Conservation (phyloP, 1,284 basidiomycete species). For the Moniliophthora roreri region DNA sequence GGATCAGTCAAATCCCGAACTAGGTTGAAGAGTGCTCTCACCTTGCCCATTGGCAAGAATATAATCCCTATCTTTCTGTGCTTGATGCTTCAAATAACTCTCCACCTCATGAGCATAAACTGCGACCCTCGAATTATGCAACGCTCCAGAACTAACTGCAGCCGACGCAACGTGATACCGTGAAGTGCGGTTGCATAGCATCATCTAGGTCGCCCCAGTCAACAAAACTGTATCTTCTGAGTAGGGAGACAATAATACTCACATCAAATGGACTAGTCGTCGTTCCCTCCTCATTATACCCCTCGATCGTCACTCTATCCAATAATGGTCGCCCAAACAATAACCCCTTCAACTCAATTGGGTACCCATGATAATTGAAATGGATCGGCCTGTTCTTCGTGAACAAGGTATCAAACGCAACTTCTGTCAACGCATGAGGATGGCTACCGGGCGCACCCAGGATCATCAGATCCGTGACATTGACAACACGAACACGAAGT, state of each 20-base stretch:
- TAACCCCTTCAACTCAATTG: slow-evolving; percentile 63
- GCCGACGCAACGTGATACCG: slow-evolving; percentile 61
- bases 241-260: slow-evolving; percentile 19
- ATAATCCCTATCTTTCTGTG: slow-evolving; percentile 53
- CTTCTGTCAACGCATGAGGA: slow-evolving; percentile 72
- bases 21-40: slow-evolving; percentile 16
- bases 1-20: neutral
- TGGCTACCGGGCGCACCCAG: slow-evolving; percentile 66
- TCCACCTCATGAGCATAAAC: slow-evolving; percentile 53
- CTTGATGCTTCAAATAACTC: slow-evolving; percentile 53
- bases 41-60: slow-evolving; percentile 58
- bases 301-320: slow-evolving; percentile 52
- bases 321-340: slow-evolving; percentile 55
- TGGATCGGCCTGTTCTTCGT: slow-evolving; percentile 69
- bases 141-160: slow-evolving; percentile 54
- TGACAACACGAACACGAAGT: slow-evolving; percentile 77
- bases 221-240: too few species aligned
- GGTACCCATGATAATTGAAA: slow-evolving; percentile 87
- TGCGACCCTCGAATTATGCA: slow-evolving; percentile 50
- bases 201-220: slow-evolving; percentile 43
- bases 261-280: slow-evolving; percentile 70
- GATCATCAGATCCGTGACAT: slow-evolving; percentile 84
- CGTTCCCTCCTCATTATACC: slow-evolving; percentile 69
- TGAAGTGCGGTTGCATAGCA: slow-evolving; percentile 65
- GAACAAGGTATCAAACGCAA: slow-evolving; percentile 70